Evolutionary conservation across 768 basidiomycete genomes (phyloP).

Genomic region (Phanerochaete carnosa): DNA sequence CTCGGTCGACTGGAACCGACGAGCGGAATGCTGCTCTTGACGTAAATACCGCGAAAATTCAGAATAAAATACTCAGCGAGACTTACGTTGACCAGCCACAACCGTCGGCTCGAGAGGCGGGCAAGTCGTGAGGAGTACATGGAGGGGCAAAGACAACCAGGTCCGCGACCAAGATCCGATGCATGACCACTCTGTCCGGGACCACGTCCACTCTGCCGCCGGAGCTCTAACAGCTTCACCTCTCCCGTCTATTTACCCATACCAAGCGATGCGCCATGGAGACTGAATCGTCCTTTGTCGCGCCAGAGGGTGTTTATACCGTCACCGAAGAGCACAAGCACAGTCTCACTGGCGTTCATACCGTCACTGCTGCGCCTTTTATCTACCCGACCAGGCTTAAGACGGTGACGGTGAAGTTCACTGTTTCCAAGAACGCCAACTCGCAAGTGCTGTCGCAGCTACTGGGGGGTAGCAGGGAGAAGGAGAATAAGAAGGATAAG

Average conservation of each 20-base stretch:
- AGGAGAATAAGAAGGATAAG: constrained; percentile 34
- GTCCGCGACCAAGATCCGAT: constrained; percentile 24
- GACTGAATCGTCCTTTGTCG: constrained; percentile 81
- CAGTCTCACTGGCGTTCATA: constrained; percentile 38
- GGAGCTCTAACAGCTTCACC: constrained; percentile 3
- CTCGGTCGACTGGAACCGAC: constrained; percentile 57
- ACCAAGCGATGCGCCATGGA: constrained; percentile 50
- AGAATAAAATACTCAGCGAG: constrained; percentile 6
- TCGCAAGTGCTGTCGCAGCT: constrained; percentile 66
- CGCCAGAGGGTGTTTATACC: constrained; percentile 88
- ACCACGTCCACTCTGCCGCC: constrained; percentile 17
- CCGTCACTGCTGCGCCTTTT: constrained; percentile 28
- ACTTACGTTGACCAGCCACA: constrained; percentile 12
- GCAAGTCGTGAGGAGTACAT: constrained; percentile 18
- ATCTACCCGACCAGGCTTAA: constrained; percentile 62
- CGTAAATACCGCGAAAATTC: background rate
- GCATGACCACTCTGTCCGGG: constrained; percentile 17
- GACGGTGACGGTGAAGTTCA: constrained; percentile 60
- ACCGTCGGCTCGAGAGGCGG: constrained; percentile 15
- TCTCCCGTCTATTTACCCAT: constrained; percentile 16
- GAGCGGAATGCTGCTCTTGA: constrained; percentile 8
- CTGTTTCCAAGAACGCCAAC: constrained; percentile 47
- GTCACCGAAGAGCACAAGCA: constrained; percentile 86
- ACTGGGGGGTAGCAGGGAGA: constrained; percentile 65
- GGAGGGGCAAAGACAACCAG: constrained; percentile 19